Evolutionary conservation across 306 rosid genomes (phyloP).

Genomic region (Ormosia emarginata): DNA sequence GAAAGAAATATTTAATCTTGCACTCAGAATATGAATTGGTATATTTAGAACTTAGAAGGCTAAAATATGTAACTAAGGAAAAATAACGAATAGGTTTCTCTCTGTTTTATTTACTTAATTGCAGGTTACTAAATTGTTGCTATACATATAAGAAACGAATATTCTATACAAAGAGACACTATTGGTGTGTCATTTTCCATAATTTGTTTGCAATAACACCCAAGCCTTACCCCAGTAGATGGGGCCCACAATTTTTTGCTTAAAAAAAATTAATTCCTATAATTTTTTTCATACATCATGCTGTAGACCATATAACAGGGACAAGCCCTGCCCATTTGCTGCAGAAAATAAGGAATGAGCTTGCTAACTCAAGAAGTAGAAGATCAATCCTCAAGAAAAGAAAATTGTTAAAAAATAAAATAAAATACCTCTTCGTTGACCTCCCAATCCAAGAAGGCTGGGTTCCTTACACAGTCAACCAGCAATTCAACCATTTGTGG

Average conservation of each 20-base stretch:
- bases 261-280: not conserved
- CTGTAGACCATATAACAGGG: not conserved
- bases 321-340: not conserved
- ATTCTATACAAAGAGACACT: not conserved
- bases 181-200: not conserved
- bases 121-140: not conserved
- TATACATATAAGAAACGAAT: not conserved
- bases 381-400: not conserved
- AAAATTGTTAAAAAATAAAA: not conserved
- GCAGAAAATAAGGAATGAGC: not conserved
- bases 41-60: not conserved
- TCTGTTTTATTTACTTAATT: not conserved
- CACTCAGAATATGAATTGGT: not conserved
- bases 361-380: slow-evolving; percentile 12
- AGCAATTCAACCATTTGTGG: slow-evolving; percentile 96
- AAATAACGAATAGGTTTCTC: not conserved
- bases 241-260: not conserved
- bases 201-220: not conserved
- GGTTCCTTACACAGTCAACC: slow-evolving; percentile 83
- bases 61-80: not conserved
- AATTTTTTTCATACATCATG: not conserved
- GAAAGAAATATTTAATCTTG: not conserved
- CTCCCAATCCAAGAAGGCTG: slow-evolving; percentile 95
- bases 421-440: slow-evolving; percentile 91
- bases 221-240: not conserved